Evolutionary conservation across 1,284 basidiomycete genomes (phyloP).

Genomic region (Ceratobasidium sp.): DNA sequence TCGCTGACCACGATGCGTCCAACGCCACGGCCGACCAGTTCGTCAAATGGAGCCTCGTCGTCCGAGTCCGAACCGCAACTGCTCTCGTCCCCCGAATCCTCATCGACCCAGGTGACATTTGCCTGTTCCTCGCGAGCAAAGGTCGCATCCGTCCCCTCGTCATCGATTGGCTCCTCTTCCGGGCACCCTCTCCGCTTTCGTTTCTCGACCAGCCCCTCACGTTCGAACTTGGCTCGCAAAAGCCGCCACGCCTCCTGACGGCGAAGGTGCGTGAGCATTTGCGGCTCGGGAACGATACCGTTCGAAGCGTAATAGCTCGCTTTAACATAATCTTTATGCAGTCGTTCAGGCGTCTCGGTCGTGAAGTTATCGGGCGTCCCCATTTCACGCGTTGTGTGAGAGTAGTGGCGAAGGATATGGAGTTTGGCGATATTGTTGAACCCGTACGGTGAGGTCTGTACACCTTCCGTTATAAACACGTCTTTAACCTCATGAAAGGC

Average conservation of each 20-base stretch:
- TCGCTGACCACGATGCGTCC: not conserved
- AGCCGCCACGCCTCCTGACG: not conserved
- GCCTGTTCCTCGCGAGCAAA: too few relatives aligned
- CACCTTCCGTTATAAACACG: not conserved
- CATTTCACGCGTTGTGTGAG: not conserved
- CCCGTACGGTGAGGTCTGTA: not conserved
- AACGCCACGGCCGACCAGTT: not conserved
- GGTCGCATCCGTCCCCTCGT: not conserved
- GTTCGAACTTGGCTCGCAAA: not conserved
- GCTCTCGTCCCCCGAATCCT: not conserved
- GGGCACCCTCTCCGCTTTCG: not conserved
- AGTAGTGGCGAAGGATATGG: conserved; percentile 40
- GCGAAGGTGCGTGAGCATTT: conserved; percentile 34
- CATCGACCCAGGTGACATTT: too few relatives aligned
- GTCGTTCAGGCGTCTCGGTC: conserved; percentile 39
- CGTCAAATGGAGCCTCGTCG: not conserved
- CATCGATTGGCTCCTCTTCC: not conserved
- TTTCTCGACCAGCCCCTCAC: not conserved
- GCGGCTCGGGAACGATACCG: not conserved
- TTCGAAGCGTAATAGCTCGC: conserved; percentile 27
- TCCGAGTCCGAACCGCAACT: too few relatives aligned
- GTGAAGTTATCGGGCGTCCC: conserved; percentile 37
- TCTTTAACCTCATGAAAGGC: not conserved
- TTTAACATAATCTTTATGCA: conserved; percentile 41
- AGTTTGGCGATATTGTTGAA: conserved; percentile 23